Conservation (phyloP, 2,329 filamentous ascomycete species). For the Neonectria neomacrospora region DNA sequence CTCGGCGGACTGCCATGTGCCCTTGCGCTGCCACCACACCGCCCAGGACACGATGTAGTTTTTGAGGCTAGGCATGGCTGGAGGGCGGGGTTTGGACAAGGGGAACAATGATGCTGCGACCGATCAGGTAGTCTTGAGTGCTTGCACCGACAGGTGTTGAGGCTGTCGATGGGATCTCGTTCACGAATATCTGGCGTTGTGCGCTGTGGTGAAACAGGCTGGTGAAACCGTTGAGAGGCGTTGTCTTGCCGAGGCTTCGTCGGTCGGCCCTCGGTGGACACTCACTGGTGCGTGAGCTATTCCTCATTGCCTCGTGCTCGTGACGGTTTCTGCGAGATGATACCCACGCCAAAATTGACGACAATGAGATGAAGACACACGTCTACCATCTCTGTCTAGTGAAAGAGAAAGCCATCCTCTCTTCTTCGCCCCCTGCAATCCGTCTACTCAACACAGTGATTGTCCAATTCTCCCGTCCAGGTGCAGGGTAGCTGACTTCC, state of each 20-base stretch:
- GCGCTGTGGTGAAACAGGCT: background rate
- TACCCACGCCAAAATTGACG: background rate
- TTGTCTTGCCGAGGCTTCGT: slow-evolving; percentile 12
- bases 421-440: background rate
- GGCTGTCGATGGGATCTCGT: background rate
- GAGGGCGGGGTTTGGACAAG: background rate
- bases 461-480: background rate
- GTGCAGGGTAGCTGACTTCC: slow-evolving; percentile 23
- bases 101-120: background rate
- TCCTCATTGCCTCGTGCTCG: background rate
- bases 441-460: background rate
- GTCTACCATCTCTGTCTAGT: background rate
- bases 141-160: background rate
- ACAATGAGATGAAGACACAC: background rate
- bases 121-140: background rate
- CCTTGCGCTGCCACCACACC: slow-evolving; percentile 43
- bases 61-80: slow-evolving; percentile 43
- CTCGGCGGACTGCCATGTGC: slow-evolving; percentile 40
- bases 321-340: background rate
- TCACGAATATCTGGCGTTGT: background rate
- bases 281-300: slow-evolving; percentile 20
- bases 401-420: background rate
- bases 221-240: background rate
- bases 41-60: slow-evolving; percentile 44
- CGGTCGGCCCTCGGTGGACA: slow-evolving; percentile 17